phyloP scores from a whole-genome alignment of 805 yeast genomes.

The Aciculoconidium aculeatum region DNA sequence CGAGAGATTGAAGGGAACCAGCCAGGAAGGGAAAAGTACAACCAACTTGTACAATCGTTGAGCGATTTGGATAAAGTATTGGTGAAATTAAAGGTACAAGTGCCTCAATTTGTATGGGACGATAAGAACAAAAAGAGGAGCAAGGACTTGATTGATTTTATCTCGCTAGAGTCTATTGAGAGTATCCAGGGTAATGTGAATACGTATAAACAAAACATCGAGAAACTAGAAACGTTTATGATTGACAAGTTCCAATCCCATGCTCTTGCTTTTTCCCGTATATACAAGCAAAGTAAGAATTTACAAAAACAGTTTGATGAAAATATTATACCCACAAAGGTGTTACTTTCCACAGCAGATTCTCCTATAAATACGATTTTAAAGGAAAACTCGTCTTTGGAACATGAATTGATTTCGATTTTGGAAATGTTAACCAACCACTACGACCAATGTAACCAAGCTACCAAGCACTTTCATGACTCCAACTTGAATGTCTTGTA shows the following conservation, averaged over 20 bases:
- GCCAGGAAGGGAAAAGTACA: background rate
- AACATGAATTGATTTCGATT: constrained; percentile 63
- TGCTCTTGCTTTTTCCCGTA: too few species aligned
- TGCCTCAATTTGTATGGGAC: constrained; percentile 2
- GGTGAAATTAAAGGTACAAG: constrained; percentile 1
- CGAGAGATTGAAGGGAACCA: constrained; percentile 1
- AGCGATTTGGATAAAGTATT: constrained; percentile 4
- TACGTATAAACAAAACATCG: constrained; percentile 21
- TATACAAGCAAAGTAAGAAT: too few species aligned
- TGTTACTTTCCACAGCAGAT: constrained; percentile 6
- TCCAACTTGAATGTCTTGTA: constrained; percentile 36
- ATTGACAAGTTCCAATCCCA: constrained; percentile 11
- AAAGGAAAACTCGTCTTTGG: constrained; percentile 45
- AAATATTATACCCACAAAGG: constrained; percentile 4
- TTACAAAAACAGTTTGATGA: constrained; percentile 5
- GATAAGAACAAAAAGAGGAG: constrained; percentile 1
- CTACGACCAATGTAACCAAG: constrained; percentile 69
- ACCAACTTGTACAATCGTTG: constrained; percentile 1
- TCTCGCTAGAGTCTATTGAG: constrained; percentile 27
- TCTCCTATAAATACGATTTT: constrained; percentile 17
- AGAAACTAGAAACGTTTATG: constrained; percentile 14
- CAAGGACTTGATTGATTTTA: constrained; percentile 24
- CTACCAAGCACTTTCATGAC: constrained; percentile 32
- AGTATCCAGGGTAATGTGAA: constrained; percentile 20
- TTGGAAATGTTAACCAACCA: constrained; percentile 72